Conservation (phyloP, 2,329 filamentous ascomycete species). For the Pseudocercospora crystallina region DNA sequence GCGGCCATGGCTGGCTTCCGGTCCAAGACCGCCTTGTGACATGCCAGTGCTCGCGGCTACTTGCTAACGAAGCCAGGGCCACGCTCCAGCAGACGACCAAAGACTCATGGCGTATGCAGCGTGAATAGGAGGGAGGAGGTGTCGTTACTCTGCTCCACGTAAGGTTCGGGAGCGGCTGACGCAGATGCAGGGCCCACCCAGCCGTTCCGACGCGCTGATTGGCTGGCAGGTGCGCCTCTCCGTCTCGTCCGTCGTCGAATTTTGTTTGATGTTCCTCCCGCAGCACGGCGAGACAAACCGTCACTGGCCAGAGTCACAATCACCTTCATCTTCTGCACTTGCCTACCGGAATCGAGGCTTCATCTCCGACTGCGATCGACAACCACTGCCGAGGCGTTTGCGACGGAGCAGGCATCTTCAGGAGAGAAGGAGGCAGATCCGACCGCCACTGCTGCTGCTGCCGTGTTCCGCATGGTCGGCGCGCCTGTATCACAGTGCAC, state of each 20-base stretch:
- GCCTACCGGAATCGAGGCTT: neutral
- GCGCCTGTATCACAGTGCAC: too few species aligned
- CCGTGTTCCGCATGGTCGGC: too few species aligned
- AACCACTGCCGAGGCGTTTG: too few species aligned
- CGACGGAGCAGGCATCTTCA: too few species aligned
- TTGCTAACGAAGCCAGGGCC: constrained; percentile 9
- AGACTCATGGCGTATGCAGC: constrained; percentile 1
- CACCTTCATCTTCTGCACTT: neutral
- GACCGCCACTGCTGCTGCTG: too few species aligned
- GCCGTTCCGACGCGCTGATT: neutral
- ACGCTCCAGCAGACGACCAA: neutral
- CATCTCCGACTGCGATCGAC: neutral
- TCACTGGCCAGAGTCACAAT: constrained; percentile 8
- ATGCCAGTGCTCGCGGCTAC: constrained; percentile 8
- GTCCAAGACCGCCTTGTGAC: constrained; percentile 11
- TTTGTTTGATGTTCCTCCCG: neutral
- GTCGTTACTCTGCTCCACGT: too few species aligned
- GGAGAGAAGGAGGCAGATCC: neutral
- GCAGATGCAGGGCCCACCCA: too few species aligned
- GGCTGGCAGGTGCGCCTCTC: constrained; percentile 1
- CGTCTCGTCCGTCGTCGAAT: neutral
- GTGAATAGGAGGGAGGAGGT: too few species aligned
- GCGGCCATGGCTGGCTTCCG: constrained; percentile 4
- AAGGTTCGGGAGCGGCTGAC: too few species aligned
- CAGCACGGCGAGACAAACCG: neutral